These are phyloP conservation scores for Entelexis paramagnoliae DNA, from an alignment of 1,139 yeast genomes.

Conservation along the genomic window DNA sequence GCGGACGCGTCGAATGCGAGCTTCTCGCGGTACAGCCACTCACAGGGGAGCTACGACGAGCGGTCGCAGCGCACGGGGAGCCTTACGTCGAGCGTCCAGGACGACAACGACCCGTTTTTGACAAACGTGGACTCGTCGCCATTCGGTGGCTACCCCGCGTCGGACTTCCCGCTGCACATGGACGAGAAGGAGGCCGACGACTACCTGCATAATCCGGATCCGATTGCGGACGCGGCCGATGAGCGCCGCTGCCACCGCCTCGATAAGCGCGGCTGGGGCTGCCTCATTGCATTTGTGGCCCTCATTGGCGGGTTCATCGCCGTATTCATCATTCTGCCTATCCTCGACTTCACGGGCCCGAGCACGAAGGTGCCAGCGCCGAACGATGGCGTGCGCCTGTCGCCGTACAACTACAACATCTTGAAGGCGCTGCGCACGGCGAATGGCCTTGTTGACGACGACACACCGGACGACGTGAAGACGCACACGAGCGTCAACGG, in stretches of 20 bases:
- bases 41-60: slow-evolving; percentile 15
- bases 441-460: slow-evolving; percentile 53
- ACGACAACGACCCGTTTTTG: slow-evolving; percentile 24
- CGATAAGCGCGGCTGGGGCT: slow-evolving; percentile 34
- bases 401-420: slow-evolving; percentile 50
- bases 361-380: slow-evolving; percentile 16
- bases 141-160: slow-evolving; percentile 89
- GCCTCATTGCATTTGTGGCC: slow-evolving; percentile 43
- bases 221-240: slow-evolving; percentile 70
- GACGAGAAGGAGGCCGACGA: slow-evolving; percentile 92
- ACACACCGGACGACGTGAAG: slow-evolving; percentile 53
- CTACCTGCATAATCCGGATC: slow-evolving; percentile 86
- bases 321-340: slow-evolving; percentile 63
- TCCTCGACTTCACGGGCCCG: slow-evolving; percentile 60
- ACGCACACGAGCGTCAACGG: slow-evolving; percentile 44
- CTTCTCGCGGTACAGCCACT: slow-evolving; percentile 18
- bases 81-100: slow-evolving; percentile 17
- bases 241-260: slow-evolving; percentile 53
- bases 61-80: slow-evolving; percentile 18
- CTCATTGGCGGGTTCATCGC: slow-evolving; percentile 52
- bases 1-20: slow-evolving; percentile 14
- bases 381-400: slow-evolving; percentile 31
- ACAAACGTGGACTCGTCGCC: slow-evolving; percentile 49
- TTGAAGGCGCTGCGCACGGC: slow-evolving; percentile 50
- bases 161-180: slow-evolving; percentile 70